Percentiles rank a stretch among this genome's conserved stretches.
phyloP scores from a whole-genome alignment of 1,284 basidiomycete genomes.

The Ceratobasidium sp. region DNA sequence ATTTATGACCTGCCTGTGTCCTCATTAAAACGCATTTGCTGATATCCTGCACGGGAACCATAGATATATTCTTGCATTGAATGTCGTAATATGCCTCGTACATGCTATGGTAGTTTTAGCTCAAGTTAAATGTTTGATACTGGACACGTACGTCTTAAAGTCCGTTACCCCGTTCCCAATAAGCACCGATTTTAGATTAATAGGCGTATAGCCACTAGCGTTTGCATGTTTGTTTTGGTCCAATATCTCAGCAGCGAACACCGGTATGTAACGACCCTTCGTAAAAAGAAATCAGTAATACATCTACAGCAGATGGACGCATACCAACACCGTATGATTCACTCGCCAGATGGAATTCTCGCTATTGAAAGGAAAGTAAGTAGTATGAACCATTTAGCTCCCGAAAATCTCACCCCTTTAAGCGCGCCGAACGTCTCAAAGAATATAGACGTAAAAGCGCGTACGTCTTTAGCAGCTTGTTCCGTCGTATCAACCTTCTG shows the following conservation, averaged over 20 bases:
- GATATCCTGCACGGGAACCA: conserved; percentile 68
- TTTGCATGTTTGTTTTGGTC: conserved; percentile 79
- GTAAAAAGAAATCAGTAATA: no score
- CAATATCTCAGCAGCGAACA: conserved; percentile 83
- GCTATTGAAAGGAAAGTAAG: conserved; percentile 37
- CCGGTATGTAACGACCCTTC: conserved; percentile 78
- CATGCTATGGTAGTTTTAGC: conserved; percentile 51
- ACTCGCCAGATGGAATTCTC: conserved; percentile 76
- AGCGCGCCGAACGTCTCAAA: conserved; percentile 73
- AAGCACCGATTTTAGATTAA: conserved; percentile 84
- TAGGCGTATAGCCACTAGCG: conserved; percentile 71
- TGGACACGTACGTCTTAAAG: conserved; percentile 34
- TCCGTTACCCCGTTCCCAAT: conserved; percentile 76
- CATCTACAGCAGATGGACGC: no score
- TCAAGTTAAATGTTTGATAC: neutral
- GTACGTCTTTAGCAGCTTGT: conserved; percentile 77
- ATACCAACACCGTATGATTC: conserved; percentile 75
- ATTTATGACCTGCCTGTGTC: conserved; percentile 61
- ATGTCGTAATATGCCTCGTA: conserved; percentile 56
- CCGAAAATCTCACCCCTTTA: conserved; percentile 45
- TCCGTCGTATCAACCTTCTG: conserved; percentile 77
- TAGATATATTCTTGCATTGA: conserved; percentile 55
- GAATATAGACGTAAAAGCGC: conserved; percentile 80
- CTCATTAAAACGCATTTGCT: conserved; percentile 62
- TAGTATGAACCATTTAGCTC: no score